Percentiles rank a stretch among this genome's conserved stretches.
Conservation (phyloP, 441 rosid species). For the Erysimum cheiri region DNA sequence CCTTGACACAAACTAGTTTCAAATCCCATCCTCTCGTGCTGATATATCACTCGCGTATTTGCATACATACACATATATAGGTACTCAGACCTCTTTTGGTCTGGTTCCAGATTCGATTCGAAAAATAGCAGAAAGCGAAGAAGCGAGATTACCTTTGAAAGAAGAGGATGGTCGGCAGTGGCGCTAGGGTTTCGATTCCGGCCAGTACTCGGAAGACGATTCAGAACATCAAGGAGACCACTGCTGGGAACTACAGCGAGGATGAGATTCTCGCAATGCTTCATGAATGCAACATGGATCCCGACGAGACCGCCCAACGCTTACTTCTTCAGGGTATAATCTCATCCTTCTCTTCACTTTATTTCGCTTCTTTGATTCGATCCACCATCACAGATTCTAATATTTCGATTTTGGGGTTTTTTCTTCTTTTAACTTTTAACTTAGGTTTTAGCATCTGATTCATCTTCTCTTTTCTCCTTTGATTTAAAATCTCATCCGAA, state of each 20-base stretch:
- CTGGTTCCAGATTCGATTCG: constrained; percentile 36
- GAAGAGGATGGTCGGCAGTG: constrained; percentile 73
- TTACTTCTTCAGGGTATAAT: constrained; percentile 69
- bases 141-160: constrained; percentile 37
- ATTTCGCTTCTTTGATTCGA: constrained; percentile 39
- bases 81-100: constrained; percentile 25
- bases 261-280: constrained; percentile 98
- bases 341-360: constrained; percentile 17
- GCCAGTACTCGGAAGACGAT: constrained; percentile 63
- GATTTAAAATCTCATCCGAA: constrained; percentile 25
- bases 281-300: constrained; percentile 91
- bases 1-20: constrained; percentile 34
- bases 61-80: constrained; percentile 22
- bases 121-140: constrained; percentile 12
- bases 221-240: constrained; percentile 82
- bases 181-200: constrained; percentile 77
- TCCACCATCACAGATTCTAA: constrained; percentile 40
- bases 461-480: constrained; percentile 33
- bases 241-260: constrained; percentile 78
- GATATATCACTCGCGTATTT: constrained; percentile 31
- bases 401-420: constrained; percentile 34
- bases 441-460: constrained; percentile 49
- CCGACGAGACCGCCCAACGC: constrained; percentile 81
- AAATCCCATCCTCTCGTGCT: constrained; percentile 43
- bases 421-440: neutral